Conservation (phyloP, 305 asterid species). For the Coffea humblotiana region DNA sequence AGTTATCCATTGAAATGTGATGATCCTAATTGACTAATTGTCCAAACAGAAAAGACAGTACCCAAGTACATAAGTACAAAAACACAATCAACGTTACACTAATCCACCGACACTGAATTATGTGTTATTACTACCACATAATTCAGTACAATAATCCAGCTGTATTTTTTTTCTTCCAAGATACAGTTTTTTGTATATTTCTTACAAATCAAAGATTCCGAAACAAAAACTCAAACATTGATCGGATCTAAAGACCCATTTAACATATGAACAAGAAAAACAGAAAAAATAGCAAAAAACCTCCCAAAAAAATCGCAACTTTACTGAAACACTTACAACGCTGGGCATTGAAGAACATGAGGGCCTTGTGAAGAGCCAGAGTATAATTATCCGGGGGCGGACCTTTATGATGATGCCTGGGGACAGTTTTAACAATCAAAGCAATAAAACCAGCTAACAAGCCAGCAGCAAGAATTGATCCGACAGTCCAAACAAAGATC, state of each 20-base stretch:
- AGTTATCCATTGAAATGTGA: neutral
- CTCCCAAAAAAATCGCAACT: neutral
- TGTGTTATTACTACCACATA: neutral
- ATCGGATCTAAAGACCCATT: constrained; percentile 16
- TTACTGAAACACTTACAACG: constrained; percentile 52
- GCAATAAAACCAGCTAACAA: constrained; percentile 63
- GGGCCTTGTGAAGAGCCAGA: constrained; percentile 74
- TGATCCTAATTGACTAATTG: constrained; percentile 1
- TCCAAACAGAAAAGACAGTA: neutral
- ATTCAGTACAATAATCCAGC: constrained; percentile 4
- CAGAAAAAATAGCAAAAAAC: neutral
- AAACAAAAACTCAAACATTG: neutral
- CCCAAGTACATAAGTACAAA: neutral
- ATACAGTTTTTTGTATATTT: neutral
- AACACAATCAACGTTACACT: neutral
- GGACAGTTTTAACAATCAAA: constrained; percentile 75
- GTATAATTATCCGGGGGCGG: constrained; percentile 96
- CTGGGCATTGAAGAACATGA: constrained; percentile 92
- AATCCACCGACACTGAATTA: constrained; percentile 15
- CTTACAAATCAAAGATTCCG: neutral
- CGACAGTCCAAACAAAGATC: constrained; percentile 79
- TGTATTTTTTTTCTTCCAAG: neutral
- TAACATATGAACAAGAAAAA: neutral
- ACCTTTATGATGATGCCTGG: constrained; percentile 62
- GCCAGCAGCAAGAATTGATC: constrained; percentile 68